phyloP scores from a whole-genome alignment of 2,329 filamentous ascomycete genomes.

The Microdochium bolleyi region DNA sequence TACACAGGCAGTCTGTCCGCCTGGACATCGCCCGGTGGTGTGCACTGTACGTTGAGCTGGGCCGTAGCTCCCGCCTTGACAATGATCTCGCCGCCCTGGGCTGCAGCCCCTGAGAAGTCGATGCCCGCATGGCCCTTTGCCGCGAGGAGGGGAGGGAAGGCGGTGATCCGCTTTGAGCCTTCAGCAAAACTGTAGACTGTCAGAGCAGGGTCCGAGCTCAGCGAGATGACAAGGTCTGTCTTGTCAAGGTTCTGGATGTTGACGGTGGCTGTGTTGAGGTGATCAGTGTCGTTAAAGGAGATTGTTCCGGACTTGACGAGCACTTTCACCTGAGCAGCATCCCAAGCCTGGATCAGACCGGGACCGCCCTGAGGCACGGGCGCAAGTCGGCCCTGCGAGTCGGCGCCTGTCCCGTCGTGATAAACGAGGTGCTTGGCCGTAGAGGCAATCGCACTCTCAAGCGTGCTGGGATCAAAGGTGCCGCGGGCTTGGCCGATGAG shows the following conservation, averaged over 20 bases:
- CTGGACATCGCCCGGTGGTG: conserved; percentile 17
- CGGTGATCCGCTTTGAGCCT: conserved; percentile 1
- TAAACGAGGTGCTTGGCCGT: conserved; percentile 20
- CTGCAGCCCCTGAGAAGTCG: conserved; percentile 6
- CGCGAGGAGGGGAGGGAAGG: conserved; percentile 9
- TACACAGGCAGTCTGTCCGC: conserved; percentile 28
- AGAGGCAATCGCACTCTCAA: conserved; percentile 17
- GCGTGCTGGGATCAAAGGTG: conserved; percentile 12
- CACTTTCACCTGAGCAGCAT: conserved; percentile 28
- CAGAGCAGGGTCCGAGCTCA: conserved; percentile 24
- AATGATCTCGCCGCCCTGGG: conserved; percentile 8
- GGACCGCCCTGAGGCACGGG: conserved; percentile 32
- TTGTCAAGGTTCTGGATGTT: conserved; percentile 29
- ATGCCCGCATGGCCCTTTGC: conserved; percentile 3
- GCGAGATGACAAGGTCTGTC: conserved; percentile 24
- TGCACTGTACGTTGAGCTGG: conserved; percentile 17
- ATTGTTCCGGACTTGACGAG: conserved; percentile 27
- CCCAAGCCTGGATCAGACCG: conserved; percentile 31
- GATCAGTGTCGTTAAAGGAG: conserved; percentile 34
- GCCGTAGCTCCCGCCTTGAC: conserved; percentile 16
- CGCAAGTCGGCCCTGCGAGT: conserved; percentile 6
- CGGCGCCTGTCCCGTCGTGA: conserved; percentile 15
- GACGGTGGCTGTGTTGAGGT: conserved; percentile 27
- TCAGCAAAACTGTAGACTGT: conserved; percentile 27
- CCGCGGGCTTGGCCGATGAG: conserved; percentile 21